Base-by-base conservation (phyloP, 2,329 filamentous ascomycete species). In the Botryotinia narcissicola region DNA sequence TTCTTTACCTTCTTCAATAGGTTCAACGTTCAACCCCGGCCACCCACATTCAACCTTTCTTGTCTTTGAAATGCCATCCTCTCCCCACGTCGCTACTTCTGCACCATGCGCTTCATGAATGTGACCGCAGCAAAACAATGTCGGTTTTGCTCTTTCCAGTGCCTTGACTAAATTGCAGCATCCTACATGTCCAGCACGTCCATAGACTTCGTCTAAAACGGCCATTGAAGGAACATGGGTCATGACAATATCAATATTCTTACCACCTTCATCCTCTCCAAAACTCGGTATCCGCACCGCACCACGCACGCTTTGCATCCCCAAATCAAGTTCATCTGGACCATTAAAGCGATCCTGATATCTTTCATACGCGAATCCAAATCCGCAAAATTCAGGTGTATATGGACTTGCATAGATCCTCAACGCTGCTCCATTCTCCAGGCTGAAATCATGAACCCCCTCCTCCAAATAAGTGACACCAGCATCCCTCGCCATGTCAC, bases 41-140 rank as follows among this genome's bases (percentile, higher is more conserved):
- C 54, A 73, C 1, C 3, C 8, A 51, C 42, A 70, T 5, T 61
- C n/a, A n/a, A 73, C 54, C 2, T 29, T 32, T 20, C 37, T 60
- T 25, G 5, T 63, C 8, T 35, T 29, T 4, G 14, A 22, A 6
- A 67, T 85, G 85, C 0, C 82, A 87, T 77, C 88, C 87, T 77
- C 90, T 88, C 82, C 80, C 89, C 89, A 91, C 0, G 81, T 80
- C 0, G 88, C 84, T 3, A 87, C 75, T 71, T 85, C 86, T 0
- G 84, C 86, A 4, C 89, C 90, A 87, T 88, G 91, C 0, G 83
- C 85, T 76, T 88, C 86, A 77, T 90, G 88, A 29, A 90, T 90
- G 81, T 91, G 89, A 0, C 89, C 89, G 78, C 90, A 91, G 75
- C 87, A 87, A 78, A 90, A 87, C n/a, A 91, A 69, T 4, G 81